A percentile compares a stretch with the other conserved stretches of the same genome.
These are phyloP conservation scores for Puya raimondii DNA, from an alignment of 176 grass and related monocot genomes.

Conservation along the genomic window DNA sequence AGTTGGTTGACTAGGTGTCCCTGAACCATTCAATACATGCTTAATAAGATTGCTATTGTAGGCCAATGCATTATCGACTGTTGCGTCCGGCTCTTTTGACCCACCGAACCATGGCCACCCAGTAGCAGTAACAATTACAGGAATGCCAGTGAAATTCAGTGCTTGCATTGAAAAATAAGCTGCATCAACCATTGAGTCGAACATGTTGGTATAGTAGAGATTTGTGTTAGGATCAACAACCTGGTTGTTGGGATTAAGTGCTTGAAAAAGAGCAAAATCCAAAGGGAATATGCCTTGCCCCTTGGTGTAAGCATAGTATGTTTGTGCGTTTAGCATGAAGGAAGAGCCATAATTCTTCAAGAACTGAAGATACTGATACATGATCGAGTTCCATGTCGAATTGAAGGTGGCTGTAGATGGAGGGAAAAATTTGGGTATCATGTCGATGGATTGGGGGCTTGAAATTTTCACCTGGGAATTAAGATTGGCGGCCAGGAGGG, in stretches of 20 bases:
- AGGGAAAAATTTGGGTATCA: constrained; percentile 77
- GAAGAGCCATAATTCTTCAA: constrained; percentile 63
- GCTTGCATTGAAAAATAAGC: constrained; percentile 81
- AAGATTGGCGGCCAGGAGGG: constrained; percentile 81
- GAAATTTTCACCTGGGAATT: constrained; percentile 85
- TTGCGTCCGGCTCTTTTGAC: constrained; percentile 66
- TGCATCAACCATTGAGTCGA: constrained; percentile 89
- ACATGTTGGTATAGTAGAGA: constrained; percentile 92
- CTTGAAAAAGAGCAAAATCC: constrained; percentile 71
- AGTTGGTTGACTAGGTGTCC: constrained; percentile 69
- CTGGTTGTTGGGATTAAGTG: constrained; percentile 67
- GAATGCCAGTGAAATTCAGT: constrained; percentile 85
- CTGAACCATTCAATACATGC: constrained; percentile 79
- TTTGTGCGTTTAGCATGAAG: constrained; percentile 96
- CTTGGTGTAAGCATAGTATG: constrained; percentile 76
- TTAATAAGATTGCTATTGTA: constrained; percentile 90
- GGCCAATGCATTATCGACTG: constrained; percentile 87
- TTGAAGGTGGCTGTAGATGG: constrained; percentile 88
- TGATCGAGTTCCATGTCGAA: constrained; percentile 74
- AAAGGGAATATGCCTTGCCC: constrained; percentile 87
- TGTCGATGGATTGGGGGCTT: constrained; percentile 66
- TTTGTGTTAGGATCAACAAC: constrained; percentile 83
- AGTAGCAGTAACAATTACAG: constrained; percentile 71
- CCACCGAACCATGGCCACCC: constrained; percentile 89
- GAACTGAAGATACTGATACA: constrained; percentile 72